Conservation (phyloP, 805 yeast genomes). For the Novakomyces olei region DNA sequence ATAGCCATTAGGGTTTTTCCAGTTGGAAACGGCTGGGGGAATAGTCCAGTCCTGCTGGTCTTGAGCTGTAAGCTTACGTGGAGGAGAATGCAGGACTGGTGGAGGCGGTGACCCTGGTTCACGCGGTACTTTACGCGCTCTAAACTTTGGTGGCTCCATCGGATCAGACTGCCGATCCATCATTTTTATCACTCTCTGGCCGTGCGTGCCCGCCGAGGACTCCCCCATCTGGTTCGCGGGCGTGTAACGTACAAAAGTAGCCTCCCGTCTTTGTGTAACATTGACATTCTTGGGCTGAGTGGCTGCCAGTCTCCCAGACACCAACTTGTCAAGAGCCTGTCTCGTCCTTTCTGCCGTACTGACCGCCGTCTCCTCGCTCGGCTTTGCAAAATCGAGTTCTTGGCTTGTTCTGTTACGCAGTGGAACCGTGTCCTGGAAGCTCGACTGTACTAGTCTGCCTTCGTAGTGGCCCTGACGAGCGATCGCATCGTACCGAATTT, state of each 20-base stretch:
- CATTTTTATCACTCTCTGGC: constrained; percentile 35
- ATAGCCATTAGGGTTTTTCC: constrained; percentile 87
- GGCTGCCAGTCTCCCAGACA: constrained; percentile 20
- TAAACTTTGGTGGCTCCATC: constrained; percentile 59
- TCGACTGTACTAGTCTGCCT: constrained; percentile 20
- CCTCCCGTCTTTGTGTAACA: constrained; percentile 14
- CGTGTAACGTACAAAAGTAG: constrained; percentile 26
- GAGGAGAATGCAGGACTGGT: constrained; percentile 32
- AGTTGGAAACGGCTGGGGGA: constrained; percentile 78
- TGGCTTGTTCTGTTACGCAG: constrained; percentile 26
- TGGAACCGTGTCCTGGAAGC: constrained; percentile 39
- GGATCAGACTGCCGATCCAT: constrained; percentile 59
- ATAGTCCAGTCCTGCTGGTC: constrained; percentile 68
- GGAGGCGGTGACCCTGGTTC: constrained; percentile 52
- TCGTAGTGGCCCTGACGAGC: constrained; percentile 16
- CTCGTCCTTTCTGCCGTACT: constrained; percentile 34
- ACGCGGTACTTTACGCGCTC: constrained; percentile 43
- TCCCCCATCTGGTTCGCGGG: constrained; percentile 20
- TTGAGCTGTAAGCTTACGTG: constrained; percentile 34
- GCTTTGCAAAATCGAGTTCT: constrained; percentile 22
- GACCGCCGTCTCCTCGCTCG: constrained; percentile 25
- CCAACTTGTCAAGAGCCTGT: constrained; percentile 29
- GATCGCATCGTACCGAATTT: constrained; percentile 15
- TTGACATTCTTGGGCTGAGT: constrained; percentile 17
- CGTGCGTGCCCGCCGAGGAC: constrained; percentile 11